Evolutionary conservation across 2,329 filamentous ascomycete species (phyloP).

Genomic region (Cladosporium sp.): DNA sequence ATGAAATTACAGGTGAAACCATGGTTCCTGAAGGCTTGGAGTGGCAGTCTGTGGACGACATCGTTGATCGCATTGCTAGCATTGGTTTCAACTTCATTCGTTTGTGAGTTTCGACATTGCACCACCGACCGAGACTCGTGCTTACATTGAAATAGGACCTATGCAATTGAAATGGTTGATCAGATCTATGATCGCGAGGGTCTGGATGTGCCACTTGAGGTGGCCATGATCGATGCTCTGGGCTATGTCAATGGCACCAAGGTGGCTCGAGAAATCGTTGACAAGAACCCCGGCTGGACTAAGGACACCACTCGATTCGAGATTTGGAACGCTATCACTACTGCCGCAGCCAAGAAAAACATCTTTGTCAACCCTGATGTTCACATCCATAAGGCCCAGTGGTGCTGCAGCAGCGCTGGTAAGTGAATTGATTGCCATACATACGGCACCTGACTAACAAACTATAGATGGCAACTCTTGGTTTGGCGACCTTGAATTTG

Average conservation of each 20-base stretch:
- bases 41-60: constrained; percentile 27
- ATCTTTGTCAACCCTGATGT: constrained; percentile 60
- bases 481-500: constrained; percentile 42
- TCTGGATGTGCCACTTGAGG: constrained; percentile 36
- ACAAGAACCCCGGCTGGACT: constrained; percentile 35
- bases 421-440: too few species aligned
- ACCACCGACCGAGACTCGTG: neutral
- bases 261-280: constrained; percentile 35
- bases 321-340: constrained; percentile 30
- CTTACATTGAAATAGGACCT: constrained; percentile 26
- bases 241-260: constrained; percentile 38
- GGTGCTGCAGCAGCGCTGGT: constrained; percentile 50
- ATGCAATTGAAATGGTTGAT: constrained; percentile 40
- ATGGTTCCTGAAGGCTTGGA: constrained; percentile 34
- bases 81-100: constrained; percentile 32
- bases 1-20: constrained; percentile 26
- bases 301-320: constrained; percentile 37
- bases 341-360: constrained; percentile 33
- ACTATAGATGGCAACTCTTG: constrained; percentile 53
- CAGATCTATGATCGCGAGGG: constrained; percentile 39
- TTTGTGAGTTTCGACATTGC: constrained; percentile 20
- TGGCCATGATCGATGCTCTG: constrained; percentile 37
- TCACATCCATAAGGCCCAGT: constrained; percentile 55
- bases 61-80: constrained; percentile 27
- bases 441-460: neutral